Percentiles rank a stretch among this genome's conserved stretches.
phyloP scores from a whole-genome alignment of 768 basidiomycete genomes.

The Plicaturopsis crispa region DNA sequence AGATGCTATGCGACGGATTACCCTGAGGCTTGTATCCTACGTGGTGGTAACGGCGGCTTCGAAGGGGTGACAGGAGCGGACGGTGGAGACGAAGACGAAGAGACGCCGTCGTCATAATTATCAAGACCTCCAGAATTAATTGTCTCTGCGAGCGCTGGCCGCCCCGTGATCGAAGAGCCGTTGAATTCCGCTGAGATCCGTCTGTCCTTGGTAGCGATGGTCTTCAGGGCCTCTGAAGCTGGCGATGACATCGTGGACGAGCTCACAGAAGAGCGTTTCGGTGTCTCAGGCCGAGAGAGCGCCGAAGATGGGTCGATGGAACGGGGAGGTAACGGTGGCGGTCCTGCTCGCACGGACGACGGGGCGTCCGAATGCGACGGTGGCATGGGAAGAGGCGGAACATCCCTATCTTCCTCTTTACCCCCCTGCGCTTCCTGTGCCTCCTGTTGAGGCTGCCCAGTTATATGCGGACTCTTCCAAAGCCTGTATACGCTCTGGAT shows the following conservation, averaged over 20 bases:
- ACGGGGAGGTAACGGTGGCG: conserved; percentile 45
- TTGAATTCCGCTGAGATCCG: conserved; percentile 12
- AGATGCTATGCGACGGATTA: conserved; percentile 7
- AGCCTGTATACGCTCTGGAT: conserved; percentile 69
- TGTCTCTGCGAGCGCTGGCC: conserved; percentile 6
- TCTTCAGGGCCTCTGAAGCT: conserved; percentile 50
- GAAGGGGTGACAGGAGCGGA: conserved; percentile 3
- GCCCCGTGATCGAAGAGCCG: conserved; percentile 8
- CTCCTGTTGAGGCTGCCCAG: conserved; percentile 17
- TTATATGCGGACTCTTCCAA: conserved; percentile 51
- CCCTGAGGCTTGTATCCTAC: conserved; percentile 10
- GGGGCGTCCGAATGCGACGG: background rate
- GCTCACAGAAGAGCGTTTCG: conserved; percentile 13
- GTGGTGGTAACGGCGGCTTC: conserved; percentile 29
- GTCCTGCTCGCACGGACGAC: conserved; percentile 12
- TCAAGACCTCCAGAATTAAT: conserved; percentile 3
- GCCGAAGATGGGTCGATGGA: conserved; percentile 20
- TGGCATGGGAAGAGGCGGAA: conserved; percentile 18
- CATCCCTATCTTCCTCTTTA: conserved; percentile 19
- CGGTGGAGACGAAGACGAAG: conserved; percentile 1
- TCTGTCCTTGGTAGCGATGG: conserved; percentile 43
- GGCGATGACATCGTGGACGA: conserved; percentile 19
- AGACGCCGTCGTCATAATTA: background rate
- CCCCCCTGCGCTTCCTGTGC: conserved; percentile 12
- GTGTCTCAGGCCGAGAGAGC: conserved; percentile 19